These are phyloP conservation scores for Hanseniaspora occidentalis DNA, from an alignment of 805 yeast species.

Conservation along the genomic window DNA sequence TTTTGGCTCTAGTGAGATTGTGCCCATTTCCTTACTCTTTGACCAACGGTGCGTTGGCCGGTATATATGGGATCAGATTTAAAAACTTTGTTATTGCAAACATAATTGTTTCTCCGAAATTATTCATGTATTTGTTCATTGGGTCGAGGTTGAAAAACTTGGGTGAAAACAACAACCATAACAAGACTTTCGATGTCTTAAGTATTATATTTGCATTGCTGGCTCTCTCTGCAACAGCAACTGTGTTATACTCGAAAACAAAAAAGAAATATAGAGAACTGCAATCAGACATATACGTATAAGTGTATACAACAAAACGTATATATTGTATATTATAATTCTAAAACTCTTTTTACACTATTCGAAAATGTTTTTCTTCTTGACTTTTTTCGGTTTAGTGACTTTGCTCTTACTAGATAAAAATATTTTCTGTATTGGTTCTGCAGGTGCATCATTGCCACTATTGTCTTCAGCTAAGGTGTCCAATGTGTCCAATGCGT, in stretches of 20 bases:
- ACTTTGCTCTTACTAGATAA: constrained; percentile 2
- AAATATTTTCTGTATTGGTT: neutral
- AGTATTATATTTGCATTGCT: constrained; percentile 45
- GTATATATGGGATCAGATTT: constrained; percentile 63
- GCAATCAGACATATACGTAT: neutral
- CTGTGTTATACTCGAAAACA: constrained; percentile 49
- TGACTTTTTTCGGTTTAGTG: constrained; percentile 5
- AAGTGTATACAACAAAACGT: neutral
- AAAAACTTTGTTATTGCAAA: constrained; percentile 59
- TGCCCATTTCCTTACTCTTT: constrained; percentile 92
- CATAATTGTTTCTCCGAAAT: constrained; percentile 67
- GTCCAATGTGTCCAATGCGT: constrained; percentile 6
- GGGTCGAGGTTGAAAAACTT: constrained; percentile 64
- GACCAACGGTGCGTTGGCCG: constrained; percentile 85
- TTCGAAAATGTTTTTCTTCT: neutral
- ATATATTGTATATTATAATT: neutral
- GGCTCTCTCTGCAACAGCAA: constrained; percentile 49
- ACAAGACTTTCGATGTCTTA: constrained; percentile 48
- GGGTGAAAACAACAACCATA: constrained; percentile 40
- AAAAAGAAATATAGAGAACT: constrained; percentile 24
- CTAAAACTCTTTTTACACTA: too few species aligned
- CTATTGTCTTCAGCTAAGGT: neutral
- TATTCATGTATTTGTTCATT: constrained; percentile 60
- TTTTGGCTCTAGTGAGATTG: constrained; percentile 61
- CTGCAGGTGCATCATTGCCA: too few species aligned